These are phyloP conservation scores for Hemisphaericaspora xylofermentans DNA, from an alignment of 1,139 yeast species.

Conservation along the genomic window DNA sequence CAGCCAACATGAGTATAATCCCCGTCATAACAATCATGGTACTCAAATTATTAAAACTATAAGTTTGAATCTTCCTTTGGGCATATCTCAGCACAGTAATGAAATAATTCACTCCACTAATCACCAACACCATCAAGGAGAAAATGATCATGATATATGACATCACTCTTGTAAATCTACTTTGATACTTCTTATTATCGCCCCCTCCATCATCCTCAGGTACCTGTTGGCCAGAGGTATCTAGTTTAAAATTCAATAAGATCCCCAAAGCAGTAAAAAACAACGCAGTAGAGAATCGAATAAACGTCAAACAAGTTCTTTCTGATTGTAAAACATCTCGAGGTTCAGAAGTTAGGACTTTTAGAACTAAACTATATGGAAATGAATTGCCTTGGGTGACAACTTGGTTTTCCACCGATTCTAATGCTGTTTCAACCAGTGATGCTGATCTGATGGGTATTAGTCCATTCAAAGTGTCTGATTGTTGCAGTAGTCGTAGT, in stretches of 20 bases:
- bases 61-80: constrained; percentile 40
- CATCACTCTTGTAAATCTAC: constrained; percentile 31
- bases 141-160: constrained; percentile 41
- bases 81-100: constrained; percentile 48
- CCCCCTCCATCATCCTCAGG: constrained; percentile 2
- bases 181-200: constrained; percentile 11
- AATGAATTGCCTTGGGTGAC: constrained; percentile 4
- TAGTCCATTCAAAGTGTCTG: too few species aligned
- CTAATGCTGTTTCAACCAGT: neutral
- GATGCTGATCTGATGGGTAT: neutral
- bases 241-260: constrained; percentile 48
- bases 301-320: constrained; percentile 54
- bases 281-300: constrained; percentile 50
- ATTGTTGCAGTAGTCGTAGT: neutral
- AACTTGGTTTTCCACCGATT: neutral
- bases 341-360: constrained; percentile 53
- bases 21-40: constrained; percentile 40
- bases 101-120: constrained; percentile 47
- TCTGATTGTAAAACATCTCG: constrained; percentile 64
- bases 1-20: constrained; percentile 39
- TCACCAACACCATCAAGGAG: constrained; percentile 38
- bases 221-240: constrained; percentile 23
- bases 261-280: constrained; percentile 54
- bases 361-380: constrained; percentile 32
- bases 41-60: constrained; percentile 35